A percentile compares a stretch with the other conserved stretches of the same genome.
Conservation (phyloP, 805 yeast genomes). For the Metschnikowia sp. region DNA sequence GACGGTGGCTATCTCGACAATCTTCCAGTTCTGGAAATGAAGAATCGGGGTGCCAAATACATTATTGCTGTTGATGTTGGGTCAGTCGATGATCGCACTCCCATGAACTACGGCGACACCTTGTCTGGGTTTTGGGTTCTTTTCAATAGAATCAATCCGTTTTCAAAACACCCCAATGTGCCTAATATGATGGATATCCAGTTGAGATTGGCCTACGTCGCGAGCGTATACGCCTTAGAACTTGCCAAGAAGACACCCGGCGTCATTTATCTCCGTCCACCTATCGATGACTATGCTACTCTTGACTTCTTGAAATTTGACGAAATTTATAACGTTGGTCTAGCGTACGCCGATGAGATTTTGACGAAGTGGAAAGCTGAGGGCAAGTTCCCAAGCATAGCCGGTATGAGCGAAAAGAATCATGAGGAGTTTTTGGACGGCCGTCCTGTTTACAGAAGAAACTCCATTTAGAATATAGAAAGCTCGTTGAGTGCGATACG, state of each 20-base stretch:
- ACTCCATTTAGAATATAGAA: slow-evolving; percentile 8
- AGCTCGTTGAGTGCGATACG: not conserved
- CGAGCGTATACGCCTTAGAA: slow-evolving; percentile 91
- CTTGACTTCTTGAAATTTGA: slow-evolving; percentile 89
- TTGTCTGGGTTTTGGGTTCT: slow-evolving; percentile 91
- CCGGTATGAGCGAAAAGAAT: slow-evolving; percentile 39
- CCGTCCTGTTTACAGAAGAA: slow-evolving; percentile 13
- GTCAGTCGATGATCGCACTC: slow-evolving; percentile 85
- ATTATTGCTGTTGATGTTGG: slow-evolving; percentile 96
- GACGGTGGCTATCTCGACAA: slow-evolving; percentile 98
- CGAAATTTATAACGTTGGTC: slow-evolving; percentile 81
- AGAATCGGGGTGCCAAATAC: slow-evolving; percentile 77
- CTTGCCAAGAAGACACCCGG: slow-evolving; percentile 82
- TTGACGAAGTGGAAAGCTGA: slow-evolving; percentile 50
- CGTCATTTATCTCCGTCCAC: slow-evolving; percentile 86
- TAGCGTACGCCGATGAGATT: slow-evolving; percentile 61
- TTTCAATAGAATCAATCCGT: slow-evolving; percentile 84
- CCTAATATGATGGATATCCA: slow-evolving; percentile 96
- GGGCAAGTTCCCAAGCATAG: slow-evolving; percentile 58
- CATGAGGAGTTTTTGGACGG: slow-evolving; percentile 6
- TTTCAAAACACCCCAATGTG: slow-evolving; percentile 79
- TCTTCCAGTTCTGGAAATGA: slow-evolving; percentile 90
- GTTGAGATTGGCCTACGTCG: slow-evolving; percentile 87
- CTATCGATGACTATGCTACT: slow-evolving; percentile 88
- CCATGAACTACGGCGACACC: slow-evolving; percentile 89